Base-by-base conservation (phyloP, 1,284 basidiomycete genomes). In the Ceratobasidium sp. region DNA sequence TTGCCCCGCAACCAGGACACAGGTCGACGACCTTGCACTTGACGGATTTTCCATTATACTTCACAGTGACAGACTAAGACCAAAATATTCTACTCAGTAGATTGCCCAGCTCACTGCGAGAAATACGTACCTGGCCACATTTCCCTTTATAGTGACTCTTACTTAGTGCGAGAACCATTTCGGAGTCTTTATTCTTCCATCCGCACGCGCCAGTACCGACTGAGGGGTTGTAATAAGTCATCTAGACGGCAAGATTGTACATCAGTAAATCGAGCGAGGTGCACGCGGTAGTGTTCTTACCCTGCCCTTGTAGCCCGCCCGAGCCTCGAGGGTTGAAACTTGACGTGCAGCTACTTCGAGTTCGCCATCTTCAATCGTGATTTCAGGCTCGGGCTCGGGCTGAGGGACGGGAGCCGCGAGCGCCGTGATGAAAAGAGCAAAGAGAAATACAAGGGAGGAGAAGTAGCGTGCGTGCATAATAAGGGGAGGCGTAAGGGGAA, bases 1-100 rank as follows among this genome's bases (percentile, higher is more conserved):
- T 16, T 3, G 2, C 7, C 3, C 18, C 8, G 35, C 71, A 74
- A n/a, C 59, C 33, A 3, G 59, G 59, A 33, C 71, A 74, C 6
- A 65, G 44, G 30, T 74, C 71, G 33, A 74, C 71, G 4, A 74
- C 60, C 59, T 74, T 74, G 50, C 38, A 59, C 8, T 30, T 38
- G 7, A 74, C 71, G 23, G 71, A 74, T 35, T 74, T 74, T 20
- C 30, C 30, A 4, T n/a, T 33, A n/a, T 23, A 64, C 48, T 65
- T 74, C 1, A 74, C 60, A 18, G 60, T 74, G 20, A 74, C 44
- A 16, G 12, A 74, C 71, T 74, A 41, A 33, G n/a, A 33, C n/a
- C 41, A 30, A 14, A 14, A 59, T 18, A 23, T 6, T 10, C 16
- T 44, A 23, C 23, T 52, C n/a, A 62, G 64, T 48, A 23, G 41